These are phyloP conservation scores for Cytospora mali DNA, from an alignment of 2,329 filamentous ascomycete genomes.

Conservation along the genomic window DNA sequence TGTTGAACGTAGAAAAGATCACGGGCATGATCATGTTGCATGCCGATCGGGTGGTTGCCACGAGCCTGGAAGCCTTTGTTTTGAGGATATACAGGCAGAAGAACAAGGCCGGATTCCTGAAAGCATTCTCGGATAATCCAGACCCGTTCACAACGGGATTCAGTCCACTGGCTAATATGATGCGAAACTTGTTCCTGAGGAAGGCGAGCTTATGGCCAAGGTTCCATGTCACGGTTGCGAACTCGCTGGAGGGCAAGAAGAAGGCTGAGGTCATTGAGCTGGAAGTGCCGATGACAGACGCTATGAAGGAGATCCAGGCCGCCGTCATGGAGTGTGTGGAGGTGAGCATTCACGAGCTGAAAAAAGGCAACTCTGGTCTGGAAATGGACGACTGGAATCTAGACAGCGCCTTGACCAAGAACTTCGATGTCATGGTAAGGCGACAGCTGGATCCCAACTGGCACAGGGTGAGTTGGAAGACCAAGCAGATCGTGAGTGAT, in stretches of 20 bases:
- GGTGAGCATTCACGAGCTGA: constrained; percentile 89
- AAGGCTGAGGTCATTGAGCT: constrained; percentile 97
- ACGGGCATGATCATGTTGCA: constrained; percentile 88
- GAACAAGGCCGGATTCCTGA: constrained; percentile 92
- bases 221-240: constrained; percentile 88
- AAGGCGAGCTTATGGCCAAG: constrained; percentile 91
- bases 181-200: constrained; percentile 87
- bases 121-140: constrained; percentile 92
- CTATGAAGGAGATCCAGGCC: constrained; percentile 91
- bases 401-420: constrained; percentile 88
- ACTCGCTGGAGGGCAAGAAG: constrained; percentile 85
- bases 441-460: constrained; percentile 94
- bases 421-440: constrained; percentile 86
- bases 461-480: constrained; percentile 95
- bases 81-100: constrained; percentile 90
- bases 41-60: constrained; percentile 83
- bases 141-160: constrained; percentile 90
- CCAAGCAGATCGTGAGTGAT: constrained; percentile 90
- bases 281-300: constrained; percentile 92
- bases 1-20: constrained; percentile 81
- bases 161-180: constrained; percentile 83
- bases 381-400: constrained; percentile 98
- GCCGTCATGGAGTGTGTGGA: constrained; percentile 96
- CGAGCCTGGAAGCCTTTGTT: constrained; percentile 92
- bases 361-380: constrained; percentile 84